Evolutionary conservation across 495 filamentous ascomycete species (phyloP), one percentile per base, ranked within the genome.

Genomic region (Penicillium psychrofluorescens): DNA sequence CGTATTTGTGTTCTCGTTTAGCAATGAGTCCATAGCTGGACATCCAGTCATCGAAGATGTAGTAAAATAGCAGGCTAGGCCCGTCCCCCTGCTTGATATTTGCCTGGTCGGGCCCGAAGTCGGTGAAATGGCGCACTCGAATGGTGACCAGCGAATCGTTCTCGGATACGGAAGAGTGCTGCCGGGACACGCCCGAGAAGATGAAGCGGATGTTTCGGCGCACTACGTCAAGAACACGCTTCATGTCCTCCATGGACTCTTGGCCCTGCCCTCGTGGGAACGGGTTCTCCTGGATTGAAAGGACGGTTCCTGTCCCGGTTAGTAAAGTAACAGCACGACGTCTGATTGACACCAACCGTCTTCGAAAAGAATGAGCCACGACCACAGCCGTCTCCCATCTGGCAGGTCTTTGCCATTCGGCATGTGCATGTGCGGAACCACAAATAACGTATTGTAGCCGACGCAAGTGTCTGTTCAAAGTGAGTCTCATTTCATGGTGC

Each of bases 41-140:
- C 35, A 80, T 72, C 85, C 85, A 94, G 59, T 92, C 87, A 51
- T 95, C 88, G 51, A 92, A 94, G 6, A 95, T 72, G 55, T 90
- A 92, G 58, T 88, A 91, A 53, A 91, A 87, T 10, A 95, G 70
- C 28, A 90, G 63, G 46, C 86, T 87, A 0, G 88, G 73, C 4
- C 79, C 76, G 51, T 89, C 84, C n/a, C 72, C 63, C 28, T 66
- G 71, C 39, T 68, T 70, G 38, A 74, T 72, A 33, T 54, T 63
- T 15, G 63, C 58, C 31, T 59, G 55, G 14, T 64, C 60, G 2
- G 59, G 56, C 11, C 55, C 51, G 9, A 46, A 36, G 31, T 65
- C 59, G 16, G 50, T 51, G 38, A 67, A 64, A 38, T 62, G 61
- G n/a, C 69, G 63, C 11, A 80, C 70, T 11, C 76, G 68, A 35